These are phyloP conservation scores for Stachybotrys chlorohalonatus DNA, from an alignment of 2,329 filamentous ascomycete genomes.

Conservation along the genomic window DNA sequence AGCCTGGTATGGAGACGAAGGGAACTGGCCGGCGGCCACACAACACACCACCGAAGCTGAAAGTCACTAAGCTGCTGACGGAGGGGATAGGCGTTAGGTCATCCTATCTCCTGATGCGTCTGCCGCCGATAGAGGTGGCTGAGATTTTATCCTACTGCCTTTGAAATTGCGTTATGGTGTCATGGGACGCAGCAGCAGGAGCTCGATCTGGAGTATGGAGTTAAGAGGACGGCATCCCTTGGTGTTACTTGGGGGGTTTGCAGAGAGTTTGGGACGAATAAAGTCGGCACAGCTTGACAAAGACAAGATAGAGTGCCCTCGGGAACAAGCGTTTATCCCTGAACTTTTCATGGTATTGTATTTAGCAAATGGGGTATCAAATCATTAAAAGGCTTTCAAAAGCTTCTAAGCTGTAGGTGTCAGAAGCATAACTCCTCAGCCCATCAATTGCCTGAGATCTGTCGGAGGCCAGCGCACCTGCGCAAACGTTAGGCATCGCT, in stretches of 20 bases:
- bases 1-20: slow-evolving; percentile 22
- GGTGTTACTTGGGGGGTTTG: background rate
- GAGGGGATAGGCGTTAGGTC: background rate
- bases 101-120: background rate
- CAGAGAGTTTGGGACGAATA: background rate
- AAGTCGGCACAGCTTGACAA: too few species aligned
- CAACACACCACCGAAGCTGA: background rate
- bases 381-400: background rate
- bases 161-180: too few species aligned
- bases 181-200: too few species aligned
- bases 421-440: slow-evolving; percentile 23
- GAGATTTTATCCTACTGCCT: too few species aligned
- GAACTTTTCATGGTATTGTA: background rate
- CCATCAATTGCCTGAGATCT: slow-evolving; percentile 91
- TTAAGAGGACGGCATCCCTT: background rate
- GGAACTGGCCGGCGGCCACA: background rate
- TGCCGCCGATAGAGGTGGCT: too few species aligned
- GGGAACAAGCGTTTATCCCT: background rate
- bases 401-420: background rate
- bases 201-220: slow-evolving; percentile 2
- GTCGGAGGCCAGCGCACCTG: slow-evolving; percentile 94
- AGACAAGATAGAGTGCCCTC: too few species aligned
- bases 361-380: background rate
- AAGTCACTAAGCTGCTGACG: background rate
- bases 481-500: slow-evolving; percentile 90